Evolutionary conservation across 371 early-diverging fungal genomes (phyloP).

Genomic region (Saksenaea oblongispora): DNA sequence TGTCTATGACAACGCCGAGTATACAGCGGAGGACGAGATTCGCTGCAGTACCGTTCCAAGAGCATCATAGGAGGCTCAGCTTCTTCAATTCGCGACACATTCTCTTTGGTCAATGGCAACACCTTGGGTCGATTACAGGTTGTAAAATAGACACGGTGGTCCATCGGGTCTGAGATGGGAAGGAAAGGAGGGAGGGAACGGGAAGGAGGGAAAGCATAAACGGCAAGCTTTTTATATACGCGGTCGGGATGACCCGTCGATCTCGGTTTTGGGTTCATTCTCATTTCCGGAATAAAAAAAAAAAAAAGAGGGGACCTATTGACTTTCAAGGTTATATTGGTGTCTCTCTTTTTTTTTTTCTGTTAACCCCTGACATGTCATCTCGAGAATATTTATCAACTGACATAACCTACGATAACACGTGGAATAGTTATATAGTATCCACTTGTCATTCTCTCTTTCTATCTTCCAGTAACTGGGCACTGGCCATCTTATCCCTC

Average conservation of each 20-base stretch:
- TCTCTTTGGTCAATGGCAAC: conserved; percentile 1
- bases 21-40: background rate
- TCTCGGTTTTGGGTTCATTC: background rate
- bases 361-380: background rate
- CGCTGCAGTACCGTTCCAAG: background rate
- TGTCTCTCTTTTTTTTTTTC: too few relatives aligned
- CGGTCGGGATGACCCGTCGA: conserved; percentile 1
- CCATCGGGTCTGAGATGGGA: conserved; percentile 4
- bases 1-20: background rate
- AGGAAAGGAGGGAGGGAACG: background rate
- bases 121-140: conserved; percentile 1
- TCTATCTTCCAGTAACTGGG: background rate
- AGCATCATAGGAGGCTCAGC: background rate
- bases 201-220: background rate
- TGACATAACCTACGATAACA: background rate
- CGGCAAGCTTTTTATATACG: background rate
- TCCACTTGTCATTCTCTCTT: background rate
- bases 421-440: background rate
- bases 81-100: conserved; percentile 5
- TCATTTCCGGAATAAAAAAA: background rate
- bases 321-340: background rate
- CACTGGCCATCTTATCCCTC: background rate
- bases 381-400: background rate
- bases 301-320: background rate
- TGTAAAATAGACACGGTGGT: background rate